Percentiles rank a stretch among this genome's conserved stretches.
phyloP scores from a whole-genome alignment of 176 grass and related monocot species.

The Lolium multiflorum region DNA sequence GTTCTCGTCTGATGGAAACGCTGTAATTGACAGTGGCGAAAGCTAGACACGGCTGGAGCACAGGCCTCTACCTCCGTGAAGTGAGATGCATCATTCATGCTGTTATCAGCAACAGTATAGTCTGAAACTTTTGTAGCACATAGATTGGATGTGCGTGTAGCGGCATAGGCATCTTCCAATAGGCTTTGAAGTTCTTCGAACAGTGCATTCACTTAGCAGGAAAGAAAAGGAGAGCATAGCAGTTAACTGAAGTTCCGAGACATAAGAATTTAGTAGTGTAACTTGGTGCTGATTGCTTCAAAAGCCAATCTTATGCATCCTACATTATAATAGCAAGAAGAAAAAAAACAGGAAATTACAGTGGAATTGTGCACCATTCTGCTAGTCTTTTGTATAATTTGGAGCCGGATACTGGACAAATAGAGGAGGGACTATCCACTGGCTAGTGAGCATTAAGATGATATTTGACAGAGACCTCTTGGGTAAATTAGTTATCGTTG shows the following conservation, averaged over 20 bases:
- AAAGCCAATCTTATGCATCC: constrained; percentile 2
- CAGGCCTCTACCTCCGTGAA: constrained; percentile 30
- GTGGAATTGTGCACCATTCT: neutral
- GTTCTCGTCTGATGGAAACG: neutral
- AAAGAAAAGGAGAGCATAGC: constrained; percentile 9
- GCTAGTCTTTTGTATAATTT: neutral
- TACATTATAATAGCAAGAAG: neutral
- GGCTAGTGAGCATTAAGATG: neutral
- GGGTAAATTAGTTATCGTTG: neutral
- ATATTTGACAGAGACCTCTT: neutral
- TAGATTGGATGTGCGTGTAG: constrained; percentile 41
- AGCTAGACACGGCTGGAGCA: neutral
- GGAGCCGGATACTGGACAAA: neutral
- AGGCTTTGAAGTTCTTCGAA: constrained; percentile 58
- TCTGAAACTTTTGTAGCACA: constrained; percentile 11
- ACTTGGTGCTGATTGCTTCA: neutral
- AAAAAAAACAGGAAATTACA: neutral
- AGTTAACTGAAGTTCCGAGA: neutral
- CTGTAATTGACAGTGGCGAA: neutral
- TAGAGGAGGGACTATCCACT: neutral
- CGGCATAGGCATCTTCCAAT: constrained; percentile 44
- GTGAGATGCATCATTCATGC: neutral
- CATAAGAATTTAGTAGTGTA: neutral
- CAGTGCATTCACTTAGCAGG: constrained; percentile 51
- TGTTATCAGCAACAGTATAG: neutral